A percentile compares a stretch with the other conserved stretches of the same genome.
phyloP scores from a whole-genome alignment of 2,329 filamentous ascomycete species.

The Metarhizium humberi region DNA sequence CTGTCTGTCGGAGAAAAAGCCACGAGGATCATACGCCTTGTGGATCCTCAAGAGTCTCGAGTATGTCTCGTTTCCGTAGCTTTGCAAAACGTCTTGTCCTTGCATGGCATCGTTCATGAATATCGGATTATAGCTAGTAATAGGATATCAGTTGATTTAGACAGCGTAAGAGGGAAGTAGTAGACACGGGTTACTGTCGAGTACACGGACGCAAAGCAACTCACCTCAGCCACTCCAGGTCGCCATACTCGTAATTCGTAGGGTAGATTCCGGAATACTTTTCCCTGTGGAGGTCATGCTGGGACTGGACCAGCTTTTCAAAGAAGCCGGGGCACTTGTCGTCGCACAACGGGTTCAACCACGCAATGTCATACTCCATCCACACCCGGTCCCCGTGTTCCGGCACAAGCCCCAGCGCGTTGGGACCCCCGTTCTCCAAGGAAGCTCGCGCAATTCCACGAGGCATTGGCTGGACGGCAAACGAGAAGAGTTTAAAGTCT shows the following conservation, averaged over 20 bases:
- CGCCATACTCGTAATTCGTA: slow-evolving; percentile 12
- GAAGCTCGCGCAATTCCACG: slow-evolving; percentile 9
- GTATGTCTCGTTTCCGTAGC: slow-evolving; percentile 10
- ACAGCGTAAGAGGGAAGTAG: too few relatives aligned
- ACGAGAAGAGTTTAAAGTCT: slow-evolving; percentile 8
- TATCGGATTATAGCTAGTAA: slow-evolving; percentile 12
- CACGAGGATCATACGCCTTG: slow-evolving; percentile 9
- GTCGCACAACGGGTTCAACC: slow-evolving; percentile 14
- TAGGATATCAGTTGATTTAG: background rate
- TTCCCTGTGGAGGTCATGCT: slow-evolving; percentile 8
- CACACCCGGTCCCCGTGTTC: slow-evolving; percentile 17
- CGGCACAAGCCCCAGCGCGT: slow-evolving; percentile 16
- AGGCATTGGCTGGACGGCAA: slow-evolving; percentile 13
- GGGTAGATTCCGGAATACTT: slow-evolving; percentile 11
- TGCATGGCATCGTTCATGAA: slow-evolving; percentile 15
- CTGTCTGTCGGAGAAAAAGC: slow-evolving; percentile 7
- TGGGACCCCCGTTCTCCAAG: slow-evolving; percentile 8
- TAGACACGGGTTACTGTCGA: too few relatives aligned
- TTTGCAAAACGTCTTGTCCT: slow-evolving; percentile 10
- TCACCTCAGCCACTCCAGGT: slow-evolving; percentile 10
- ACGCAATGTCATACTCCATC: slow-evolving; percentile 22
- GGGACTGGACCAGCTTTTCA: slow-evolving; percentile 1
- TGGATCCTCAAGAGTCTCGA: slow-evolving; percentile 7
- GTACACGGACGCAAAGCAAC: background rate
- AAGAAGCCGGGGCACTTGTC: slow-evolving; percentile 7